A percentile compares a stretch with the other conserved stretches of the same genome.
These are phyloP conservation scores for Apiotrichum sp. DNA, from an alignment of 1,284 basidiomycete genomes.

Conservation along the genomic window DNA sequence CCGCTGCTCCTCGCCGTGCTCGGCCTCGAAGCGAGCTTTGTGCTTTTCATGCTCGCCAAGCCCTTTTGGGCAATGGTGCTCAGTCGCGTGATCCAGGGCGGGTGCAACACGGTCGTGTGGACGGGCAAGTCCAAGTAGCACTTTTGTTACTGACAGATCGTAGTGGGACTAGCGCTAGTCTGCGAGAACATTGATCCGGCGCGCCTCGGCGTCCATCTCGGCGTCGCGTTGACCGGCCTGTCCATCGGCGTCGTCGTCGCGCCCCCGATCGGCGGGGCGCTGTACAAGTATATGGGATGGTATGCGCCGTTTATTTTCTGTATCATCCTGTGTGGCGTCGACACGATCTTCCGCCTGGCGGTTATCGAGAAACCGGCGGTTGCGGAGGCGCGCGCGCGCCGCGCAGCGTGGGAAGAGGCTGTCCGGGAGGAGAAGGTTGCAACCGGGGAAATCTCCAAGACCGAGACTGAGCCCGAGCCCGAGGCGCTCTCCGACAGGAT, in stretches of 20 bases:
- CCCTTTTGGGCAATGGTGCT: slow-evolving; percentile 65
- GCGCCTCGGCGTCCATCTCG: slow-evolving; percentile 61
- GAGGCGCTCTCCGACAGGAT: neutral
- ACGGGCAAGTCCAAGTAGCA: slow-evolving; percentile 57
- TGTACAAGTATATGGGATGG: slow-evolving; percentile 64
- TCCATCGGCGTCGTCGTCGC: slow-evolving; percentile 52
- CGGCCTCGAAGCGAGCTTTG: slow-evolving; percentile 47
- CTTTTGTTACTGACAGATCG: slow-evolving; percentile 44
- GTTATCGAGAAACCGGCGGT: slow-evolving; percentile 44
- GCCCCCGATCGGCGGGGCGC: slow-evolving; percentile 63
- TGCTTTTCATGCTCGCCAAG: slow-evolving; percentile 70
- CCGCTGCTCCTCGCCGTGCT: slow-evolving; percentile 55
- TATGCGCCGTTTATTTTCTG: slow-evolving; percentile 68
- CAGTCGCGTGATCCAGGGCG: slow-evolving; percentile 66
- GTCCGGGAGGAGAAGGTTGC: neutral
- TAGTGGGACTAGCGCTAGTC: slow-evolving; percentile 24
- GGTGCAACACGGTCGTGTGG: slow-evolving; percentile 69
- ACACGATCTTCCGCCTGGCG: slow-evolving; percentile 55
- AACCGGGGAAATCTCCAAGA: too few species aligned
- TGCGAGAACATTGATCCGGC: slow-evolving; percentile 63
- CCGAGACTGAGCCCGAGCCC: too few species aligned
- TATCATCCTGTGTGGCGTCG: slow-evolving; percentile 56
- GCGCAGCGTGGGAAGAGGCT: neutral
- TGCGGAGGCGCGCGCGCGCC: neutral
- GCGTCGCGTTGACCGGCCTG: slow-evolving; percentile 64